Percentiles rank a stretch among this genome's conserved stretches.
Conservation (phyloP, 1,284 basidiomycete genomes). For the Trichosporon coremiiforme region DNA sequence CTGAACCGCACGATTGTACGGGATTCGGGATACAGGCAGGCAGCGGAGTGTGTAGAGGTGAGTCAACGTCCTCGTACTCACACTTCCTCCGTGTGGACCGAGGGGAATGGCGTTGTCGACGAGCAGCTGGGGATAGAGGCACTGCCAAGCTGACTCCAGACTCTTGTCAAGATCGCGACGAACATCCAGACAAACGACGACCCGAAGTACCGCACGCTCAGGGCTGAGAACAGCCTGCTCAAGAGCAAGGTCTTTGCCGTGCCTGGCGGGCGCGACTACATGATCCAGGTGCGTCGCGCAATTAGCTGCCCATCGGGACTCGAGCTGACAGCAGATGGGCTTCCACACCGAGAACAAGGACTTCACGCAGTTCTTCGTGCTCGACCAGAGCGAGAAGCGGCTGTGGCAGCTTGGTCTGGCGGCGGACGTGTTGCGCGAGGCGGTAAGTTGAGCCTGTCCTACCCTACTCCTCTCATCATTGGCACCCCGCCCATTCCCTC, state of each 20-base stretch:
- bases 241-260: constrained; percentile 47
- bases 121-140: no score
- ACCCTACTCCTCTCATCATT: no score
- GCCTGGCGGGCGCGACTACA: constrained; percentile 50
- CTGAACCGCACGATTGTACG: constrained; percentile 50
- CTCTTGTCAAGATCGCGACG: constrained; percentile 48
- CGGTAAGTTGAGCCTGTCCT: constrained; percentile 38
- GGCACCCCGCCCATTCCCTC: not conserved
- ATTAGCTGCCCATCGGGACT: not conserved
- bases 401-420: constrained; percentile 48
- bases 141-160: constrained; percentile 34
- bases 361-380: constrained; percentile 41
- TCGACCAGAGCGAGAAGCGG: constrained; percentile 38
- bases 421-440: constrained; percentile 38
- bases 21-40: constrained; percentile 47
- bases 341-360: constrained; percentile 47
- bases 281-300: constrained; percentile 46
- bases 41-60: constrained; percentile 50
- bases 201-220: constrained; percentile 46
- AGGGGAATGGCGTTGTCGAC: no score
- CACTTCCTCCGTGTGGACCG: no score
- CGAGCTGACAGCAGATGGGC: constrained; percentile 42
- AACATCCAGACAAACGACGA: constrained; percentile 48
- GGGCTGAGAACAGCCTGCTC: constrained; percentile 42
- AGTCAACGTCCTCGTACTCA: constrained; percentile 30